Conservation (phyloP, 75 land plant species). For the Cunninghamia lanceolata region DNA sequence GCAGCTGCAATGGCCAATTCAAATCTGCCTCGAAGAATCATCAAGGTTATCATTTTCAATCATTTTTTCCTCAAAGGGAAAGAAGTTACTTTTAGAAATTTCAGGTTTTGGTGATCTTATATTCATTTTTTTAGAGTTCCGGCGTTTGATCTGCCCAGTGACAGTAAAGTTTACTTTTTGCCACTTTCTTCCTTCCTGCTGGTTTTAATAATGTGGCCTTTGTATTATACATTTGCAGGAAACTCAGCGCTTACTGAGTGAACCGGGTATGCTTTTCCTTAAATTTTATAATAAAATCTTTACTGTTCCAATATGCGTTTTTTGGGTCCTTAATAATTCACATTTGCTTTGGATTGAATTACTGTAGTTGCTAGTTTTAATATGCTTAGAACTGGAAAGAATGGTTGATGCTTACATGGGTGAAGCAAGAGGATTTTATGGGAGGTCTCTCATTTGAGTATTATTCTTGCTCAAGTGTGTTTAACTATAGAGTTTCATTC, state of each 20-base stretch:
- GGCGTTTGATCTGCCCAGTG: too few relatives aligned
- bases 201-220: neutral
- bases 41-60: conserved; percentile 18
- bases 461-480: neutral
- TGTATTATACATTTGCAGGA: conserved; percentile 16
- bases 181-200: neutral
- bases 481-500: too few relatives aligned
- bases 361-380: neutral
- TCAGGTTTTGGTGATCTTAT: neutral
- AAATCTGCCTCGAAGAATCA: conserved; percentile 35
- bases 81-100: neutral
- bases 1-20: conserved; percentile 29
- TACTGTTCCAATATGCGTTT: neutral
- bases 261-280: conserved; percentile 22
- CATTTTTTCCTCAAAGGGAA: neutral
- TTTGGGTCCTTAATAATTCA: neutral
- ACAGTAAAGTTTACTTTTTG: neutral
- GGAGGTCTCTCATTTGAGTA: neutral
- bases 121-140: neutral
- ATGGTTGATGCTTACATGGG: neutral
- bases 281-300: too few relatives aligned
- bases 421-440: neutral
- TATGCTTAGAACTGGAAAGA: neutral
- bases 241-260: conserved; percentile 39
- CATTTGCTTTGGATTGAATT: neutral